Conservation (phyloP, 1,284 basidiomycete species). For the Leccinum olivaceoglutinosum region DNA sequence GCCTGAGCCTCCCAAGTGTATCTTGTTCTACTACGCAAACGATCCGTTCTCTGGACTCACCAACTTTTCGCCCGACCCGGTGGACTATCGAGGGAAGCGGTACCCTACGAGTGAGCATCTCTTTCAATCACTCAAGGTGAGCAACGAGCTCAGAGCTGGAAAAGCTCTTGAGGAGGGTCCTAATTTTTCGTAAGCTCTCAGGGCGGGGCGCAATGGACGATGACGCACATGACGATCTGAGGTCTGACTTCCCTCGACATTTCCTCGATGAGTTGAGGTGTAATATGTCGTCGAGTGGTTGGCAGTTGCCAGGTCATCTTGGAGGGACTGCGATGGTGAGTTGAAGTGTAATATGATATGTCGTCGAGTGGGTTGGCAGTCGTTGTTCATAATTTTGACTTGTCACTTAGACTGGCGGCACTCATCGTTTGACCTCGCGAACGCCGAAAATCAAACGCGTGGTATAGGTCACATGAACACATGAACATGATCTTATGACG, state of each 20-base stretch:
- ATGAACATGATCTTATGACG: too few relatives aligned
- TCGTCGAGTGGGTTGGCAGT: too few relatives aligned
- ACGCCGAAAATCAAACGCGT: too few relatives aligned
- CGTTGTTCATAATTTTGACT: too few relatives aligned
- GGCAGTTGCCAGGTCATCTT: too few relatives aligned
- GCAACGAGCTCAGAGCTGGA: conserved; percentile 2
- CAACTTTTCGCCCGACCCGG: conserved; percentile 36
- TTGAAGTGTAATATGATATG: too few relatives aligned
- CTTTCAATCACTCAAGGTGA: conserved; percentile 38
- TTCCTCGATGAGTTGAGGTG: conserved; percentile 22
- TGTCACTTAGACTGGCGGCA: too few relatives aligned
- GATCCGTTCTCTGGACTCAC: conserved; percentile 36
- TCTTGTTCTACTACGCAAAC: conserved; percentile 29
- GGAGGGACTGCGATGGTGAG: too few relatives aligned
- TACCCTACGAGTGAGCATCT: conserved; percentile 40
- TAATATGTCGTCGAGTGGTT: too few relatives aligned
- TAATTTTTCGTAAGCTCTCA: not conserved
- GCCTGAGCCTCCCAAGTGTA: conserved; percentile 17
- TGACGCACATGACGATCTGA: conserved; percentile 17
- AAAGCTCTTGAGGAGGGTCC: not conserved
- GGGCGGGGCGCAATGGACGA: not conserved
- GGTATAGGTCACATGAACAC: too few relatives aligned
- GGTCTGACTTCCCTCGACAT: conserved; percentile 15
- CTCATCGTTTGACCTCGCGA: too few relatives aligned
- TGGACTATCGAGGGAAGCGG: conserved; percentile 30